Evolutionary conservation across 768 basidiomycete genomes (phyloP), one percentile per base, ranked within the genome.

Genomic region (Imleria badia): DNA sequence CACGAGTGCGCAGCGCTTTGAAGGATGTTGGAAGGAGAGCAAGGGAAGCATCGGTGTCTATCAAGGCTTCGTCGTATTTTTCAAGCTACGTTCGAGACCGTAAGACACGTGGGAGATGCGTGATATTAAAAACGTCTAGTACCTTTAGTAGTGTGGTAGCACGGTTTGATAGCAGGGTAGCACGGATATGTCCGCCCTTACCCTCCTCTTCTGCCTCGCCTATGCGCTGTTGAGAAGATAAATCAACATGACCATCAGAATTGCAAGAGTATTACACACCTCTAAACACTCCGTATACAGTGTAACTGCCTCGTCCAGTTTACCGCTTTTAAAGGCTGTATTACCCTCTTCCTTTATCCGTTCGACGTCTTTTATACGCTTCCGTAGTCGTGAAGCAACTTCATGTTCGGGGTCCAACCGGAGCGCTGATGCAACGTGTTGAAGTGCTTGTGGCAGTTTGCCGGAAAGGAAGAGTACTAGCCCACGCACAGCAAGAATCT

Each of bases 1-100:
- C 93, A 34, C 91, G 86, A 8, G 93, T 94, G 43, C 92, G 87
- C 38, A 91, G 75, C 5, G 90, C 91, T 72, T 95, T 95, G 80
- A 88, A 94, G 9, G 88, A 86, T 38, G 76, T 74, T 0, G 87
- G 79, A 49, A 78, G 66, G 39, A 93, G 77, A 6, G 62, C 54
- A 15, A 95, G 79, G 9, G 89, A 90, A 12, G 77, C 77, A 43
- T 86, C 80, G 2, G 85, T 87, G 64, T 94, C 91, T 35, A 67
- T 69, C 22, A 94, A 77, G 0, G 93, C 91, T 12, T 87, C 85
- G 30, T 84, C 75, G 63, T 86, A 77, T 45, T 75, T 75, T 51
- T 84, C 77, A 34, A 91, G 75, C 89, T 92, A 63, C 13, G 5
- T 41, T 23, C 38, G 49, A 60, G 45, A 57, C 22, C 35, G 48